Evolutionary conservation across 2,329 filamentous ascomycete genomes (phyloP), one percentile per base, ranked within the genome.

Genomic region (Cercospora sojina): DNA sequence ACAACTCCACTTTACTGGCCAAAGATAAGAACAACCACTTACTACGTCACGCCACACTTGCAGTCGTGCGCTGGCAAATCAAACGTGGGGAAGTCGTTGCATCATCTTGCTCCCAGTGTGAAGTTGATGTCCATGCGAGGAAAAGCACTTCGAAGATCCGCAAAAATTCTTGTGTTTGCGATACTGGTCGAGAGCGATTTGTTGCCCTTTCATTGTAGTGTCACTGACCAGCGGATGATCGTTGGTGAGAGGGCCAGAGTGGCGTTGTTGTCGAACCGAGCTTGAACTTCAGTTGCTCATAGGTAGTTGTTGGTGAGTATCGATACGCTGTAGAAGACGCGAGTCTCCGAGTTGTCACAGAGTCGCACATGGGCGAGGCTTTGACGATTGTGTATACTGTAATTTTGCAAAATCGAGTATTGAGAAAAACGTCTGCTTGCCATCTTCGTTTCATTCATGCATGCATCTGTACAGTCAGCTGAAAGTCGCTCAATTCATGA

Each of bases 151-250:
- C 79, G 64, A 81, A 82, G 35, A 83, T 64, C 67, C 67, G 83
- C 80, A 25, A 84, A 75, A 1, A 83, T 78, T 1, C 77, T 81
- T 62, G 84, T 82, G 74, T 84, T 81, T 47, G 78, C 77, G 25
- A 75, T 80, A 67, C 76, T 78, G 10, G 72, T 73, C 82, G 82
- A 84, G 1, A 70, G 71, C 68, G 83, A 84, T 71, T 79, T 81
- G 72, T 77, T 79, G 32, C 82, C 83, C 55, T 80, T 83, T 82
- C 82, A 84, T 64, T 84, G 81, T 5, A 85, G 77, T 47, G 83
- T 83, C 35, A 84, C 78, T 9, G 84, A 75, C 41, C 84, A 73
- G 71, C 80, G 83, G 64, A 84, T 77, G 67, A 83, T 80, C 68
- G 79, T 80, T 0, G 81, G 82, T 31, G 84, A 69, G 74, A 85